A percentile compares a stretch with the other conserved stretches of the same genome.
phyloP scores from a whole-genome alignment of 352 stramenopile species.

The Phytopythium litorale region DNA sequence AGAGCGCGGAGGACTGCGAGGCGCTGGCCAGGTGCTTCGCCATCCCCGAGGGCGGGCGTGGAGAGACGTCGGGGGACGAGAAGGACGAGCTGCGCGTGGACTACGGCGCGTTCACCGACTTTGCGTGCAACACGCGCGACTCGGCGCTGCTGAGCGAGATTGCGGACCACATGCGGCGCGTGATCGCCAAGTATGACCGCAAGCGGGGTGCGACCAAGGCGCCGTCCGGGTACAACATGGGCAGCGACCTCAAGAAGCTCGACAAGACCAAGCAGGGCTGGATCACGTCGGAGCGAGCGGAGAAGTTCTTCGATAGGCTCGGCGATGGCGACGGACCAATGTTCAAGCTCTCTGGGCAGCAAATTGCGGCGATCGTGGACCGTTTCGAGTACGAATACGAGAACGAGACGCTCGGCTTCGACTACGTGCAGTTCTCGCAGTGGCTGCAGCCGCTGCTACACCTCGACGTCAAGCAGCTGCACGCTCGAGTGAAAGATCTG shows the following conservation, averaged over 20 bases:
- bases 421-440: conserved; percentile 65
- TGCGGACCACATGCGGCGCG: conserved; percentile 34
- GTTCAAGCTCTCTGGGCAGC: conserved; percentile 33
- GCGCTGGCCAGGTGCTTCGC: conserved; percentile 39
- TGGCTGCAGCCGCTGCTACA: conserved; percentile 71
- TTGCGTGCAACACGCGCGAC: conserved; percentile 61
- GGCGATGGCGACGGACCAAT: conserved; percentile 17
- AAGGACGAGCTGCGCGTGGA: conserved; percentile 28
- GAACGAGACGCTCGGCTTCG: conserved; percentile 44
- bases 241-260: conserved; percentile 35
- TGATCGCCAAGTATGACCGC: conserved; percentile 50
- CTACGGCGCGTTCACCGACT: conserved; percentile 60
- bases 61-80: conserved; percentile 5
- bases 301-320: conserved; percentile 16
- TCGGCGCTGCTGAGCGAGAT: conserved; percentile 58
- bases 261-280: conserved; percentile 56
- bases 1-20: conserved; percentile 30
- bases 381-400: conserved; percentile 72
- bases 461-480: conserved; percentile 51
- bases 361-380: conserved; percentile 36
- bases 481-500: conserved; percentile 40
- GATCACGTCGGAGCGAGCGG: conserved; percentile 44
- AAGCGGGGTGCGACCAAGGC: conserved; percentile 24
- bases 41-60: conserved; percentile 4
- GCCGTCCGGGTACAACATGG: conserved; percentile 42